Evolutionary conservation across 805 yeast species (phyloP), one percentile per base, ranked within the genome.

Genomic region (Myxozyma kluyveri): DNA sequence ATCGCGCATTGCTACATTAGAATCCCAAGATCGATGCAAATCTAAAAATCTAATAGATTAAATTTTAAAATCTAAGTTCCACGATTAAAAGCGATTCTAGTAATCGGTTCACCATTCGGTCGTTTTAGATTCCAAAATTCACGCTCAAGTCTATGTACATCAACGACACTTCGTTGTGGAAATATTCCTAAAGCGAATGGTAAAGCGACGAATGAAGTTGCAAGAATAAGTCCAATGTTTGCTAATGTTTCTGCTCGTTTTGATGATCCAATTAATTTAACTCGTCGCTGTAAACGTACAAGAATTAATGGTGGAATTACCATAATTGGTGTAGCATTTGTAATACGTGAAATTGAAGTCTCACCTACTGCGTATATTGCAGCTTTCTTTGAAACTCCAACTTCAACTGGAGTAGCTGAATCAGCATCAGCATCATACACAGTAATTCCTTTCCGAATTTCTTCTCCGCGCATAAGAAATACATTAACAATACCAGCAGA

Each of bases 261-360:
- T 5, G 90, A 78, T 14, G 33, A 9, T 9, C 33, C 33, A 29
- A 29, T 29, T 66, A 81, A 86, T 31, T 86, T 85, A 64, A 79
- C 82, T 57, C 90, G 74, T 17, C 83, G 65, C 71, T 93, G 97
- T 59, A 93, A 73, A 67, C 76, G 80, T 42, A 89, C 88, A 39
- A 93, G 76, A 24, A 88, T 65, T 63, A 93, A 76, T 2, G 99
- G 97, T 1, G 99, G 99, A 4, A 93, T 69, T 19, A 87, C 99
- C 99, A 93, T 93, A 63, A 93, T 79, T 18, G 99, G 99, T 0
- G 99, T 86, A 17, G 98, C 97, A 64, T 89, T 93, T 61, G 91
- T 86, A 41, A 93, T 96, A 66, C 99, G 76, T 40, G 96, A 86
- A 29, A 90, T 82, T 2, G 97, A 98, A 9, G 99, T 93, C 70